These are phyloP conservation scores for Tolypocladium tundrense DNA, from an alignment of 2,329 filamentous ascomycete species.

Conservation along the genomic window DNA sequence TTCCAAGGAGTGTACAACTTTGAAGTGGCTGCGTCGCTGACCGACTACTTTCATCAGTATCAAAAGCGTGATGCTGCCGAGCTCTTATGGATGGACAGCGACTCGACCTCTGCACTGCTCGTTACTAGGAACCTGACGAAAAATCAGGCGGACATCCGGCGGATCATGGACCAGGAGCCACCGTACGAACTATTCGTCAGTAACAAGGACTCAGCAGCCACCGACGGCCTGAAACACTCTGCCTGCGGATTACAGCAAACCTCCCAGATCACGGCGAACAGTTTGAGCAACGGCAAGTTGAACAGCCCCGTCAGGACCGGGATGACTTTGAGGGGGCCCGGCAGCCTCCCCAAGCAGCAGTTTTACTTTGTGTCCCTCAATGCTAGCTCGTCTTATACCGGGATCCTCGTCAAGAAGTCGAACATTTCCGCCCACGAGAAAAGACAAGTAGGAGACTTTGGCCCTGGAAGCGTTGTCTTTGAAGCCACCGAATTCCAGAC, in stretches of 20 bases:
- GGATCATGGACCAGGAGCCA: slow-evolving; percentile 36
- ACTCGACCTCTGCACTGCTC: slow-evolving; percentile 67
- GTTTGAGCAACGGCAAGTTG: slow-evolving; percentile 34
- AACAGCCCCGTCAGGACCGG: slow-evolving; percentile 41
- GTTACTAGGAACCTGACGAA: slow-evolving; percentile 64
- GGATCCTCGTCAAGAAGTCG: slow-evolving; percentile 57
- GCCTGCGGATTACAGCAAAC: slow-evolving; percentile 67
- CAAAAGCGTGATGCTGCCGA: slow-evolving; percentile 32
- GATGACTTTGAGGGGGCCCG: slow-evolving; percentile 59
- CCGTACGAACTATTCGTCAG: slow-evolving; percentile 74
- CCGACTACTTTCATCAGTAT: slow-evolving; percentile 63
- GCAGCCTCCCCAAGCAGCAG: slow-evolving; percentile 68
- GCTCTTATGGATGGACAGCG: slow-evolving; percentile 75
- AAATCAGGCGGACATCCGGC: slow-evolving; percentile 43
- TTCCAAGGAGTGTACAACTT: slow-evolving; percentile 66
- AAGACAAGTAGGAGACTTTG: slow-evolving; percentile 23
- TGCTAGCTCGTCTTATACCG: slow-evolving; percentile 59
- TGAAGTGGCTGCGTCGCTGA: slow-evolving; percentile 72
- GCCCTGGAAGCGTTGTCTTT: slow-evolving; percentile 70
- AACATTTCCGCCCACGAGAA: slow-evolving; percentile 35
- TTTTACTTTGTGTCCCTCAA: slow-evolving; percentile 76
- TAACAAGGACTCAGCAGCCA: slow-evolving; percentile 44
- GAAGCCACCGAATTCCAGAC: slow-evolving; percentile 64
- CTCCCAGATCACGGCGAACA: slow-evolving; percentile 50
- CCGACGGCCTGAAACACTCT: slow-evolving; percentile 65